A percentile compares a stretch with the other conserved stretches of the same genome.
Evolutionary conservation across 805 yeast genomes (phyloP).

Genomic region (Saturnispora mendoncae): DNA sequence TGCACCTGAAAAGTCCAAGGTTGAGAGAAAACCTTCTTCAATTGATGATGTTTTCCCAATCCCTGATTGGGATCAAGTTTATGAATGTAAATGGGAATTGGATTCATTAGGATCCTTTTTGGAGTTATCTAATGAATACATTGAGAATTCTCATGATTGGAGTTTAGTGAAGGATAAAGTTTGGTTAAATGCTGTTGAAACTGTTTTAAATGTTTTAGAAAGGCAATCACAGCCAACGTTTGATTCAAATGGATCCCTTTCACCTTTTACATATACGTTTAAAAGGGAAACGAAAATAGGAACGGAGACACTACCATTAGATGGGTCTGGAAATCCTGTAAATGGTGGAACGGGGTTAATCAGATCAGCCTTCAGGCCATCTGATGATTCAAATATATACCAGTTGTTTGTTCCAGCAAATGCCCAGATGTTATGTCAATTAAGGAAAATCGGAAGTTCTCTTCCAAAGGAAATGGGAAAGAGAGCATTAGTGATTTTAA

Average conservation of each 20-base stretch:
- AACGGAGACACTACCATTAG: conserved; percentile 69
- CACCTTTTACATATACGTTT: conserved; percentile 52
- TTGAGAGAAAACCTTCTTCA: conserved; percentile 42
- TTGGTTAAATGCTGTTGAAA: conserved; percentile 55
- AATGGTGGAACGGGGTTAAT: conserved; percentile 59
- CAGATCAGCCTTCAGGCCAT: conserved; percentile 81
- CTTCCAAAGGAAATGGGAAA: conserved; percentile 15
- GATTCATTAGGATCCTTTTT: conserved; percentile 81
- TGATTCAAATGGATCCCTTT: conserved; percentile 39
- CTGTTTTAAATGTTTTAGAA: conserved; percentile 41
- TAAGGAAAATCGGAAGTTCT: conserved; percentile 30
- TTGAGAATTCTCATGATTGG: conserved; percentile 41
- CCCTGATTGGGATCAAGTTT: conserved; percentile 64
- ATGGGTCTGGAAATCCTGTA: conserved; percentile 81
- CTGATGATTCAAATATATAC: conserved; percentile 76
- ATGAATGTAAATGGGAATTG: conserved; percentile 85
- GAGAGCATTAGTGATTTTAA: conserved; percentile 26
- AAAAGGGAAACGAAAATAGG: conserved; percentile 68
- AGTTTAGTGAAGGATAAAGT: conserved; percentile 35
- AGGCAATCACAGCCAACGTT: conserved; percentile 59
- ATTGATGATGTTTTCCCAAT: conserved; percentile 59
- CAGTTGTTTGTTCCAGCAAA: conserved; percentile 84
- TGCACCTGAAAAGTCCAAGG: conserved; percentile 54
- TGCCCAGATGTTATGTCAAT: conserved; percentile 62
- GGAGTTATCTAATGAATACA: conserved; percentile 66